Evolutionary conservation across 2,329 filamentous ascomycete species (phyloP), one percentile per base, ranked within the genome.

Genomic region (Neurospora sp.): DNA sequence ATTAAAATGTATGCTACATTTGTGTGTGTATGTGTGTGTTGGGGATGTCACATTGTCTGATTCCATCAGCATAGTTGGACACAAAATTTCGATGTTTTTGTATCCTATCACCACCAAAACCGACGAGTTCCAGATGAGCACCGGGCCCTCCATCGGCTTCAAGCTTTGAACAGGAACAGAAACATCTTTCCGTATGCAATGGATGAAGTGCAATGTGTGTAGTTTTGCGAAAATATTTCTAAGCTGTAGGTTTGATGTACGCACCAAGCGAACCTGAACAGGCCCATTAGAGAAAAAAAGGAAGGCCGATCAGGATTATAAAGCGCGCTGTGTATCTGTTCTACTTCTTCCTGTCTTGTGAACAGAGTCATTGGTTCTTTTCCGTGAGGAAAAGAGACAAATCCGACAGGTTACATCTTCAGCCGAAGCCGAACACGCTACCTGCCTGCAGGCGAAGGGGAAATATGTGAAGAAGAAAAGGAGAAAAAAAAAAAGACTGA

Each of bases 181-280:
- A 17, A 42, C 46, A 28, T 58, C 19, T 17, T 58, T 33, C 46
- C 46, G 23, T 58, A 58, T 33, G 46, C 46, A 58, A 58, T 58
- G 46, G 46, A 58, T 58, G 46, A 58, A 58, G 46, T 58, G 46
- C 46, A 58, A 58, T 58, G 46, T 58, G 46, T 58, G 46, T 58
- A 11, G 23, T 8, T 43, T 46, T 46, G 43, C 43, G 43, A 58
- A 58, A 1, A 23, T 52, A 46, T 15, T 17, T 58, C 10, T 15
- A 58, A 15, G 11, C 6, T 52, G 19, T 52, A 52, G 43, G 46
- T 58, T 58, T 9, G 13, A 85, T 88, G 85, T 88, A 78, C 82
- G 85, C 86, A 79, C 85, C 86, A 85, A 88, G 86, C 86, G 86
- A 88, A 88, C 85, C 86, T 82, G 81, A 80, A 58, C 46, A 81